Base-by-base conservation (phyloP, 257 asterid genomes). In the Coffea eugenioides region DNA sequence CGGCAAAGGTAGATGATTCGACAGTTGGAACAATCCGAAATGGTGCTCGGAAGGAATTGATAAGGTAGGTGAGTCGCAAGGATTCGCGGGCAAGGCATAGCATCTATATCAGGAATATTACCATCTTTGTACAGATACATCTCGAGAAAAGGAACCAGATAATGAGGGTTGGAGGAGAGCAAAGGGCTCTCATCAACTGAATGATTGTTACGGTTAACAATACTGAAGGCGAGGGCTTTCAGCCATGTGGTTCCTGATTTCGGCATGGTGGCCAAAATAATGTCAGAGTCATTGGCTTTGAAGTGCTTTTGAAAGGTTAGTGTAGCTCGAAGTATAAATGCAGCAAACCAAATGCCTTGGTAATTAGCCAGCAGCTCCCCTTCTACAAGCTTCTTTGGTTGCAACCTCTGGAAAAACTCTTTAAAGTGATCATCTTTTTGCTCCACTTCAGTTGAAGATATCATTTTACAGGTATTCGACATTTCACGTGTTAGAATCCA, bases 201-300 rank as follows among this genome's bases (percentile, higher is more conserved):
- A 66, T 75, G 66, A 2, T 77, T 43, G 45, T 56, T 57, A 31
- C 90, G 66, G 16, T 86, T 87, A 13, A 78, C 82, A 8, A 87
- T 71, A 52, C 88, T 76, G 45, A 80, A 88, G 4, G 74, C 51
- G 23, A 91, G 75, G 2, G 96, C 92, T 77, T 91, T 90, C 1
- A 91, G 51, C 92, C 92, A 91, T 0, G 92, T 91, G 11, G 91
- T 91, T 45, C 96, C 92, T 16, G 92, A 91, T 83, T 89, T 90
- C 0, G 94, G 94, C 5, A 88, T 52, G 23, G 90, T 81, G 57
- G 87, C 89, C 0, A 91, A 36, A 10, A 91, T 81, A 59, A 89
- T 31, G 25, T 88, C 91, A 0, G 41, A 71, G 57, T 86, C 84
- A 27, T 82, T 83, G 78, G 87, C 83, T 68, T 78, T 6, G 23